Base-by-base conservation (phyloP, 257 asterid species). In the Penstemon davidsonii region DNA sequence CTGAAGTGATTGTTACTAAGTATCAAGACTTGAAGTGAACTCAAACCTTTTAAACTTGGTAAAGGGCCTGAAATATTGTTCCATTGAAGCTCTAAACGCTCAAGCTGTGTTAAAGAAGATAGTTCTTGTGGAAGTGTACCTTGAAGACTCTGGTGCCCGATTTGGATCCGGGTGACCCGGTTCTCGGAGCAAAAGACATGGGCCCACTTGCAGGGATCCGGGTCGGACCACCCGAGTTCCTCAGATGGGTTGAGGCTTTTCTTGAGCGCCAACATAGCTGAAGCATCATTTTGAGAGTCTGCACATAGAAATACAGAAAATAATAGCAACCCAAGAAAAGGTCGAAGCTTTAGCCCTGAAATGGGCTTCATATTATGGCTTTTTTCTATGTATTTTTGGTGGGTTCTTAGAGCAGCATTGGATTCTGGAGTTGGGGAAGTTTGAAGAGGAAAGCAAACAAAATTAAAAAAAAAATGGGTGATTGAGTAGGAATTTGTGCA, bases 51-150 rank as follows among this genome's bases (percentile, higher is more conserved):
- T 36, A 92, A 74, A 75, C 76, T 73, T 4, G 97, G 97, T 15
- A 92, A 75, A 77, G 97, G 95, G 6, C 98, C 96, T 51, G 95
- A 83, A 43, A 92, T 82, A 47, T 83, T 88, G 81, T 92, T 92
- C 89, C 87, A 76, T 49, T 90, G 96, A 10, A 92, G 85, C 88
- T 92, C 98, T 49, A 92, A 78, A 2, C 88, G 83, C 73, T 88
- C 82, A 47, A 92, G 93, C 37, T 73, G 77, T 53, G 89, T 78
- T 36, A 92, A 81, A 51, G 75, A 74, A 8, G 93, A 77, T 63
- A 92, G 84, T 33, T 84, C 84, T 40, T 41, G 56, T 64, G 96
- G 93, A 60, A 92, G 93, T 49, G 87, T 90, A 79, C 97, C 98
- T 75, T 79, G 74, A 5, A 92, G 82, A 39, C 62, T 79, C 10